Evolutionary conservation across 352 stramenopile species (phyloP).

Genomic region (Globisporangium barbulae): DNA sequence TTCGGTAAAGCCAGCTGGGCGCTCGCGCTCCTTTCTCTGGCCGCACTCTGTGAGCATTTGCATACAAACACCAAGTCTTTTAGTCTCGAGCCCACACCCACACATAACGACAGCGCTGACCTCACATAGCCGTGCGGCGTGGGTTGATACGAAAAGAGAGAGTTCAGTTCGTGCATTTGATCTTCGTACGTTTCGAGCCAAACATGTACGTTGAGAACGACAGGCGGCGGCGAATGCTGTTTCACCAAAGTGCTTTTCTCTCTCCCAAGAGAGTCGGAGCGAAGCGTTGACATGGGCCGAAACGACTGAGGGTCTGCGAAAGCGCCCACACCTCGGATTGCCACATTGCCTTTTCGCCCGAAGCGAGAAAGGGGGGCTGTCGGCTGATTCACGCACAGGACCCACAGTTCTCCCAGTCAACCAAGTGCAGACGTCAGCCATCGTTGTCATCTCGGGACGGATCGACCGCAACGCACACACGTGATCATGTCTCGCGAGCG

Average conservation of each 20-base stretch:
- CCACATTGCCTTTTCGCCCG: background rate
- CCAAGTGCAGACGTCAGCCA: too few species aligned
- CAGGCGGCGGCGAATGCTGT: too few species aligned
- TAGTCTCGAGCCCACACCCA: background rate
- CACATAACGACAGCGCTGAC: background rate
- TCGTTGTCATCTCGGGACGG: background rate
- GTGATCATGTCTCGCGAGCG: conserved; percentile 32
- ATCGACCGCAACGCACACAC: background rate
- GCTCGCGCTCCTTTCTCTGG: background rate
- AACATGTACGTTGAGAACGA: too few species aligned
- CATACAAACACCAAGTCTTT: conserved; percentile 3
- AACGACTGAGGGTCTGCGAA: too few species aligned
- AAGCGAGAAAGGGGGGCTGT: background rate
- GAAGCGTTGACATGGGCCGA: too few species aligned
- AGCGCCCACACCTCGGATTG: background rate
- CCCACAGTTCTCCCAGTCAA: background rate
- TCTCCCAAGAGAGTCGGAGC: too few species aligned
- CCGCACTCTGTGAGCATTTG: background rate
- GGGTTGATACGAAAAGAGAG: background rate
- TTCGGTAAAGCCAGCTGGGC: conserved; percentile 10
- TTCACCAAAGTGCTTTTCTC: too few species aligned
- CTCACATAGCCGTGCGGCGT: background rate
- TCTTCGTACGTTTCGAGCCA: background rate
- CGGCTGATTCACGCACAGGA: background rate
- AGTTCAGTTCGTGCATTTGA: background rate